Conservation (phyloP, 805 yeast genomes). For the Candida ponderosae region DNA sequence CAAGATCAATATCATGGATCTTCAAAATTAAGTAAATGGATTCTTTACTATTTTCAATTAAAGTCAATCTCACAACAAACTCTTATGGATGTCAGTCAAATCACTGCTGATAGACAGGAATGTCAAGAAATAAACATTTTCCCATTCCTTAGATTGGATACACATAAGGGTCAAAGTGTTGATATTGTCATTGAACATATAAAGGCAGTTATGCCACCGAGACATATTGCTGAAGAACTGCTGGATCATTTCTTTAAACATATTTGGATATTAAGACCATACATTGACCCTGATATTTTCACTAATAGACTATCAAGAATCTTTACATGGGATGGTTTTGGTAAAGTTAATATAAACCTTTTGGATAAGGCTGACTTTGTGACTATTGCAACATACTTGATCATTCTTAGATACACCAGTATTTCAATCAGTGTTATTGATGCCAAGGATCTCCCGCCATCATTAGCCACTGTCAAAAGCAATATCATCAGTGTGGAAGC, state of each 20-base stretch:
- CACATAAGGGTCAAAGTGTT: constrained; percentile 12
- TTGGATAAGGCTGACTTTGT: constrained; percentile 33
- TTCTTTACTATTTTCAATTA: not conserved
- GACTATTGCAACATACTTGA: constrained; percentile 28
- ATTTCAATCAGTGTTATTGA: constrained; percentile 22
- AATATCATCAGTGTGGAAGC: constrained; percentile 30
- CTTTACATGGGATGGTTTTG: constrained; percentile 26
- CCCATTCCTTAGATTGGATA: constrained; percentile 7
- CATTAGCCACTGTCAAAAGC: constrained; percentile 16
- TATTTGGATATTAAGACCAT: constrained; percentile 39
- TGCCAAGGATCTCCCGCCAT: constrained; percentile 13
- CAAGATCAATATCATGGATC: not conserved
- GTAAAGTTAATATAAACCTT: constrained; percentile 19
- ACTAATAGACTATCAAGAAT: constrained; percentile 18
- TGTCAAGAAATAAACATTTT: not conserved
- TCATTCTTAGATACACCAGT: constrained; percentile 32
- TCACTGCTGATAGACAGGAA: not conserved
- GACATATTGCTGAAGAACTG: constrained; percentile 29
- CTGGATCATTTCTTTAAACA: constrained; percentile 32
- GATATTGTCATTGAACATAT: constrained; percentile 25
- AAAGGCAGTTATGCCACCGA: constrained; percentile 26
- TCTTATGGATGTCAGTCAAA: not conserved
- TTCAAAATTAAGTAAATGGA: not conserved
- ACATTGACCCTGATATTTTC: constrained; percentile 32
- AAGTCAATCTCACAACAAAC: not conserved